phyloP scores from a whole-genome alignment of 2,329 filamentous ascomycete species.

The Aureobasidium melanogenum region DNA sequence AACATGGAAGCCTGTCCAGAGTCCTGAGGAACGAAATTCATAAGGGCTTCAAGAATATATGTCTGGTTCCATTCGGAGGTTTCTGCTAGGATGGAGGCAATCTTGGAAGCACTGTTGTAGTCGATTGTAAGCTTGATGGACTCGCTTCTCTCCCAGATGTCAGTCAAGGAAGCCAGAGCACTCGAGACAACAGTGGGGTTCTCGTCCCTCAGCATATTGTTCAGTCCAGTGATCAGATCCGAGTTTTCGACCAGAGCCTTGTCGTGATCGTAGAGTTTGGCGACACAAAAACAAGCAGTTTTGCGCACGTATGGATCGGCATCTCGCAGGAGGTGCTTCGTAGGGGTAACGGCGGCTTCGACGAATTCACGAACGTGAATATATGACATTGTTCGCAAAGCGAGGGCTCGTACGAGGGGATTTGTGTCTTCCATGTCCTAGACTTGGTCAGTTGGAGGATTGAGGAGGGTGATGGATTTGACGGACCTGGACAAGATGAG shows the following conservation, averaged over 20 bases:
- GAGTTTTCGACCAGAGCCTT: constrained; percentile 79
- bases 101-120: constrained; percentile 94
- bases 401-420: constrained; percentile 83
- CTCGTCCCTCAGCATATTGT: constrained; percentile 82
- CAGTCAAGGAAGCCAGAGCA: constrained; percentile 81
- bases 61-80: constrained; percentile 99
- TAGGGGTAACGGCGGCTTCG: constrained; percentile 74
- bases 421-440: constrained; percentile 92
- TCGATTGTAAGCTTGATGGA: constrained; percentile 97
- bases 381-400: constrained; percentile 92
- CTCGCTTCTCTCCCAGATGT: constrained; percentile 97
- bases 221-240: constrained; percentile 85
- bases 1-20: constrained; percentile 77
- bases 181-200: constrained; percentile 97
- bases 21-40: constrained; percentile 95
- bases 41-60: constrained; percentile 93
- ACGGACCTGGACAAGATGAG: constrained; percentile 69
- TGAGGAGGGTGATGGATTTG: background rate
- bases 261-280: constrained; percentile 97
- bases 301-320: constrained; percentile 93
- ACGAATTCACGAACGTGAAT: constrained; percentile 95
- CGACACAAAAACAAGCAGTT: constrained; percentile 90
- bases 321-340: constrained; percentile 77
- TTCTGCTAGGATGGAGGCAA: constrained; percentile 90
- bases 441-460: background rate